Conservation (phyloP, 2,329 filamentous ascomycete genomes). For the Diaporthe vaccinii region DNA sequence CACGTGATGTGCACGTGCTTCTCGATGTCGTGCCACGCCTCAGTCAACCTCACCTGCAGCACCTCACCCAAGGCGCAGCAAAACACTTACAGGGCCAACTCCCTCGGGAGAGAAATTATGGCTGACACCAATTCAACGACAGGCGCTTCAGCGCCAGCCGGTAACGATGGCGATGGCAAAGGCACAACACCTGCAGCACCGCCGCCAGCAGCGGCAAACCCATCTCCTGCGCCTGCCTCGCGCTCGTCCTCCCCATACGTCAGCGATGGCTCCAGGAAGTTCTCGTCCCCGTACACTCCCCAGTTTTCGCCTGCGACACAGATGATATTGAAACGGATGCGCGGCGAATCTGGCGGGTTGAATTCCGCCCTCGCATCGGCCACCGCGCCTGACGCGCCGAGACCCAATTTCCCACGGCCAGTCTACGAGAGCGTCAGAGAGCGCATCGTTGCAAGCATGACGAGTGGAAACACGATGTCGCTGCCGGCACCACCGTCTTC, state of each 20-base stretch:
- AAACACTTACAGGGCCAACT: not conserved
- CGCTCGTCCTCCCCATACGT: not conserved
- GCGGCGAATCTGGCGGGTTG: constrained; percentile 45
- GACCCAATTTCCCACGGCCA: constrained; percentile 48
- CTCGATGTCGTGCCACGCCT: not conserved
- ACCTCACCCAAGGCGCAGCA: not conserved
- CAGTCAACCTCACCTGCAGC: not conserved
- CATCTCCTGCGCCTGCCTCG: constrained; percentile 14
- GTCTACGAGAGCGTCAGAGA: constrained; percentile 56
- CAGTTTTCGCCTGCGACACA: constrained; percentile 42
- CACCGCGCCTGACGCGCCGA: constrained; percentile 37
- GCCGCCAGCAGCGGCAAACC: not conserved
- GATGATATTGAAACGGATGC: constrained; percentile 45
- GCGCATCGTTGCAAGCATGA: constrained; percentile 56
- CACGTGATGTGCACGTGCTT: constrained; percentile 41
- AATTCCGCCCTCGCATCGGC: constrained; percentile 46
- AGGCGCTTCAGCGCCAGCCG: not conserved
- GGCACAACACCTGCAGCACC: constrained; percentile 15
- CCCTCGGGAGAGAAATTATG: not conserved
- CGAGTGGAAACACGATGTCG: constrained; percentile 52
- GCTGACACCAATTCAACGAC: not conserved
- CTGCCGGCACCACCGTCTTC: constrained; percentile 47
- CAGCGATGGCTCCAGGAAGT: constrained; percentile 48
- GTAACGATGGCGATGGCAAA: not conserved
- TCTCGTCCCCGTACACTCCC: constrained; percentile 68